phyloP scores from a whole-genome alignment of 2,329 filamentous ascomycete genomes.

The Aureobasidium subglaciale region DNA sequence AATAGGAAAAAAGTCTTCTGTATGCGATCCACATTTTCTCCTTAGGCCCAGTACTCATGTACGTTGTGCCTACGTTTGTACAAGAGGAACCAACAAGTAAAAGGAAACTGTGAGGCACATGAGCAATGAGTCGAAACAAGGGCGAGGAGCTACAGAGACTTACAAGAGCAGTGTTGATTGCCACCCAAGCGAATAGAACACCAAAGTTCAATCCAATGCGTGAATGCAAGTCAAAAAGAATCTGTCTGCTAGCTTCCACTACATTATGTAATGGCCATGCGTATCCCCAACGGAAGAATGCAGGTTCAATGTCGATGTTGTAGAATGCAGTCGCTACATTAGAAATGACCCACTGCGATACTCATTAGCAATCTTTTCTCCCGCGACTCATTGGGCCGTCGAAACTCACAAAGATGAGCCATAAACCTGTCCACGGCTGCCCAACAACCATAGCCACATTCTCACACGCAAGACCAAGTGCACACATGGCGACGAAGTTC shows the following conservation, averaged over 20 bases:
- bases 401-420: conserved; percentile 49
- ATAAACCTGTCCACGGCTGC: conserved; percentile 54
- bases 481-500: conserved; percentile 56
- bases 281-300: conserved; percentile 57
- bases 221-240: conserved; percentile 54
- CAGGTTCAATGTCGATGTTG: conserved; percentile 50
- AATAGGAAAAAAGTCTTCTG: no score
- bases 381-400: neutral
- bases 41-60: conserved; percentile 27
- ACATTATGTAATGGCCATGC: conserved; percentile 58
- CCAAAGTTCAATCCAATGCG: conserved; percentile 55
- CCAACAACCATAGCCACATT: conserved; percentile 58
- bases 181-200: conserved; percentile 52
- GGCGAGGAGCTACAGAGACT: neutral
- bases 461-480: conserved; percentile 56
- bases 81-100: conserved; percentile 38
- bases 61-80: conserved; percentile 32
- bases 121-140: neutral
- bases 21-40: no score
- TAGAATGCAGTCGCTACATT: conserved; percentile 58
- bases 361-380: neutral
- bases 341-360: conserved; percentile 43
- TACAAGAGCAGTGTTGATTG: conserved; percentile 41
- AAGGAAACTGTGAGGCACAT: conserved; percentile 35
- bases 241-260: conserved; percentile 52